Conservation (phyloP, 495 filamentous ascomycete genomes). For the Aspergillus taichungensis region DNA sequence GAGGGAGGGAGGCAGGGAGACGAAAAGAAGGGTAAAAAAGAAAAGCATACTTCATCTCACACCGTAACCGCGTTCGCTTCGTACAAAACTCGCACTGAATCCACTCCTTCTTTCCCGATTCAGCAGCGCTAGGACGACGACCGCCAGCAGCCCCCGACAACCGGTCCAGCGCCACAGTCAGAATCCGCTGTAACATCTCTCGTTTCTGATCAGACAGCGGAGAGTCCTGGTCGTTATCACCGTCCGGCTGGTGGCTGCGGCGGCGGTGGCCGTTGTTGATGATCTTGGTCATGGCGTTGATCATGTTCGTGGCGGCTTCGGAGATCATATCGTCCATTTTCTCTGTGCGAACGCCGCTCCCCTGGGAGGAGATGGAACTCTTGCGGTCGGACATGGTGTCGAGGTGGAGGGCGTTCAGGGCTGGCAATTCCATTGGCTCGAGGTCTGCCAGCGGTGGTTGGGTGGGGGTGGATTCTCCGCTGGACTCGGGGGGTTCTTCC, state of each 20-base stretch:
- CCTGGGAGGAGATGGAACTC: conserved; percentile 2
- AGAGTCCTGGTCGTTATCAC: conserved; percentile 17
- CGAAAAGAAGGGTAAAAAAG: too few species aligned
- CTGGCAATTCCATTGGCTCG: conserved; percentile 5
- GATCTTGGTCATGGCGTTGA: conserved; percentile 32
- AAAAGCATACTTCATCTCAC: conserved; percentile 59
- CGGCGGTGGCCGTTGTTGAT: conserved; percentile 22
- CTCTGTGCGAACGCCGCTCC: background rate
- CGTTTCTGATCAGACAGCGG: conserved; percentile 23
- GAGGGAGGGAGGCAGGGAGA: too few species aligned
- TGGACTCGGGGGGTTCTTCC: background rate
- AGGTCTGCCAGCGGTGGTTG: conserved; percentile 1
- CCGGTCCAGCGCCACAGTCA: conserved; percentile 24
- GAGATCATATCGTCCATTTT: conserved; percentile 21
- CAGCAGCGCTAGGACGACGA: background rate
- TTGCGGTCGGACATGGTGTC: conserved; percentile 4
- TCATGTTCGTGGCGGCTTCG: conserved; percentile 26
- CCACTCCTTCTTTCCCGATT: conserved; percentile 26
- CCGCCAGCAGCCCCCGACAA: conserved; percentile 14
- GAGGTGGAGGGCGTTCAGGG: conserved; percentile 6
- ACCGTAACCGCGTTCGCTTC: conserved; percentile 49
- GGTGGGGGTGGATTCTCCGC: background rate
- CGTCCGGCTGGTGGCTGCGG: conserved; percentile 19
- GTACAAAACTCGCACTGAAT: conserved; percentile 45
- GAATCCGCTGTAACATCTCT: conserved; percentile 28